Conservation (phyloP, 2,329 filamentous ascomycete species). For the Ambrosiella beaveri region DNA sequence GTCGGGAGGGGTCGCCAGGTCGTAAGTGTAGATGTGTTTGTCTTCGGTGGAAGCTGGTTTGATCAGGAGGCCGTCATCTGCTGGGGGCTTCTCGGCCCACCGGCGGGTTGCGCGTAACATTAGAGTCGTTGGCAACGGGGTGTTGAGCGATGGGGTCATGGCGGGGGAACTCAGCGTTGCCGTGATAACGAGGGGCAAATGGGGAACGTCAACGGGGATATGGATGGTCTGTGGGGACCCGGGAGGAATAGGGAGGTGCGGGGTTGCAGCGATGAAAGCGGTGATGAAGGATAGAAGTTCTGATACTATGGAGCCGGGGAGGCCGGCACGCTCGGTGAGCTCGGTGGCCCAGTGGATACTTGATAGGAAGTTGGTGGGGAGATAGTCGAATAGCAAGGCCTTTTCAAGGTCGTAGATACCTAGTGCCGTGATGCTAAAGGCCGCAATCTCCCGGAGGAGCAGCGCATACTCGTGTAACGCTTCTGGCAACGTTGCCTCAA, state of each 20-base stretch:
- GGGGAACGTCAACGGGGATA: conserved; percentile 80
- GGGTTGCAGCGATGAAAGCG: conserved; percentile 21
- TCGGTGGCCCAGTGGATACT: conserved; percentile 11
- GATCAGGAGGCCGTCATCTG: background rate
- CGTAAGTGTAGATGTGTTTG: conserved; percentile 49
- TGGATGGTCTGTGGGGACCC: conserved; percentile 37
- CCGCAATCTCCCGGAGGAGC: conserved; percentile 27
- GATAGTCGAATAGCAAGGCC: conserved; percentile 29
- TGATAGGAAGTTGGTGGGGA: conserved; percentile 17
- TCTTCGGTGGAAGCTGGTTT: conserved; percentile 12
- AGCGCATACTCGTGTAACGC: conserved; percentile 29
- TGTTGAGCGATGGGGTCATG: conserved; percentile 23
- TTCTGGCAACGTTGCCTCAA: conserved; percentile 24
- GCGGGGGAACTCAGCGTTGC: conserved; percentile 37
- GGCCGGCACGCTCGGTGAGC: conserved; percentile 1
- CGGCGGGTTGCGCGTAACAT: conserved; percentile 43
- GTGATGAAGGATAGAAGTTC: conserved; percentile 20
- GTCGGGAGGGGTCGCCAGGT: conserved; percentile 56
- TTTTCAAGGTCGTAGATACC: conserved; percentile 37
- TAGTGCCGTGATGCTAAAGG: conserved; percentile 29
- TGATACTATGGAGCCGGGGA: background rate
- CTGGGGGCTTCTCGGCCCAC: conserved; percentile 36
- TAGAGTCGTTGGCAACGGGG: conserved; percentile 47
- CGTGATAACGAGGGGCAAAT: conserved; percentile 67
- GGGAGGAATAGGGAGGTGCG: conserved; percentile 21